Evolutionary conservation across 2,329 filamentous ascomycete species (phyloP).

Genomic region (Alternaria brassicicola): DNA sequence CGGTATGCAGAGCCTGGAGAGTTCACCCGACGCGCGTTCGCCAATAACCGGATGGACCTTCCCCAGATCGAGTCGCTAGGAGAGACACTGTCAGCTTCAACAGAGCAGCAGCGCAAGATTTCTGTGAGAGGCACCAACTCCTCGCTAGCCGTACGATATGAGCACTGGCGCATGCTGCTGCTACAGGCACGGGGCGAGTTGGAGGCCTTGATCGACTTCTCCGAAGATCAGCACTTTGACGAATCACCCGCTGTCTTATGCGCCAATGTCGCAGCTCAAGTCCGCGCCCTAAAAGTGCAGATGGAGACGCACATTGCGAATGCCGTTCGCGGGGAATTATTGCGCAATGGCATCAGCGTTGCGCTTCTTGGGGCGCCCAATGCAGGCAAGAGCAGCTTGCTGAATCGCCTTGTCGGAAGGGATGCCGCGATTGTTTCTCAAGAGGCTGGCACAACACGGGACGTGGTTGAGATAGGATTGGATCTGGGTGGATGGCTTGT

Average conservation of each 20-base stretch:
- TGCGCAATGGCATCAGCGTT: constrained; percentile 83
- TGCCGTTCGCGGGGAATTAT: constrained; percentile 79
- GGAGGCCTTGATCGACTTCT: constrained; percentile 95
- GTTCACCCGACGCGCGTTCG: constrained; percentile 90
- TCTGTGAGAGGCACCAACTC: constrained; percentile 80
- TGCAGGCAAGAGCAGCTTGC: constrained; percentile 89
- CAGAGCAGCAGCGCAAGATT: constrained; percentile 88
- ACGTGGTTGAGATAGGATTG: constrained; percentile 89
- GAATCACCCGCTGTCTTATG: constrained; percentile 78
- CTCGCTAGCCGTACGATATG: constrained; percentile 74
- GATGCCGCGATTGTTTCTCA: constrained; percentile 94
- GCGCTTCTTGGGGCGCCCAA: constrained; percentile 91
- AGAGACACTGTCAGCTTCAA: constrained; percentile 69
- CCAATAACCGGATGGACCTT: constrained; percentile 83
- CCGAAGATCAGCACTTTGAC: constrained; percentile 96
- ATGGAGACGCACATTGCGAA: constrained; percentile 76
- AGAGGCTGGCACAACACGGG: constrained; percentile 91
- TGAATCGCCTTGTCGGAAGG: constrained; percentile 87
- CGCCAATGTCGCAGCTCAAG: constrained; percentile 68
- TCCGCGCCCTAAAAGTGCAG: constrained; percentile 64
- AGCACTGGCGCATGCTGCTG: constrained; percentile 77
- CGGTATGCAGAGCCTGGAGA: constrained; percentile 94
- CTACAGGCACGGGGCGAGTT: constrained; percentile 86
- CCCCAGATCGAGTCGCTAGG: constrained; percentile 76
- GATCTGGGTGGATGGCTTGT: constrained; percentile 91